These are phyloP conservation scores for Fusarium chlamydosporum DNA, from an alignment of 2,329 filamentous ascomycete species.

Conservation along the genomic window DNA sequence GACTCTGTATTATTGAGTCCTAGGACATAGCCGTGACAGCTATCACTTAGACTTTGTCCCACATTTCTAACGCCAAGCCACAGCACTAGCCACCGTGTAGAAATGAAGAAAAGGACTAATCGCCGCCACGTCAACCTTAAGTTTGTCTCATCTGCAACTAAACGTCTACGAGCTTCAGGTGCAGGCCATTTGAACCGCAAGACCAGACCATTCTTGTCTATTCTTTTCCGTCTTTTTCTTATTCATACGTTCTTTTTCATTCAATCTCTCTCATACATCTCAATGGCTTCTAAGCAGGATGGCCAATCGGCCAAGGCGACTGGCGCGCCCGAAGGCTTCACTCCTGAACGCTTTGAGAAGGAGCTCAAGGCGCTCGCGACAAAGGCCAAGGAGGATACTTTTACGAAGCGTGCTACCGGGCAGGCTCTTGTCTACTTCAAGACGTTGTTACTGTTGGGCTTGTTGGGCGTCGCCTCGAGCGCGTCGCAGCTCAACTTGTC, in stretches of 20 bases:
- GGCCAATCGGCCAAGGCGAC: slow-evolving; percentile 39
- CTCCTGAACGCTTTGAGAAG: slow-evolving; percentile 67
- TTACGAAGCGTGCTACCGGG: slow-evolving; percentile 53
- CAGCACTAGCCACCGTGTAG: slow-evolving; percentile 43
- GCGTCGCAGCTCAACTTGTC: slow-evolving; percentile 83
- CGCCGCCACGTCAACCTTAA: slow-evolving; percentile 46
- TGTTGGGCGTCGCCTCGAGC: slow-evolving; percentile 73
- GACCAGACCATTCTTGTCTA: slow-evolving; percentile 9
- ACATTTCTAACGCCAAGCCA: slow-evolving; percentile 32
- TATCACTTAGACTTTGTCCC: slow-evolving; percentile 7
- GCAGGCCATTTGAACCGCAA: slow-evolving; percentile 53
- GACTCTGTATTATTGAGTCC: not conserved
- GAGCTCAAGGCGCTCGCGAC: slow-evolving; percentile 67
- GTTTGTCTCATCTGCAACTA: slow-evolving; percentile 39
- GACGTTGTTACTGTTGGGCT: slow-evolving; percentile 50
- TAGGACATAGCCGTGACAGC: not conserved
- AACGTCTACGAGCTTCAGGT: slow-evolving; percentile 51
- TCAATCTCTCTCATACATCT: slow-evolving; percentile 1
- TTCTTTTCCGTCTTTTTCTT: slow-evolving; percentile 10
- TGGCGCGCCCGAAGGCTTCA: slow-evolving; percentile 56
- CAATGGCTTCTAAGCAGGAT: slow-evolving; percentile 46
- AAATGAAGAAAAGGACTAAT: slow-evolving; percentile 31
- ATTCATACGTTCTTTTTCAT: slow-evolving; percentile 26
- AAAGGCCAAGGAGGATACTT: slow-evolving; percentile 56
- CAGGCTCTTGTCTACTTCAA: slow-evolving; percentile 60